phyloP scores from a whole-genome alignment of 2,329 filamentous ascomycete species.

The Fusarium sp. region DNA sequence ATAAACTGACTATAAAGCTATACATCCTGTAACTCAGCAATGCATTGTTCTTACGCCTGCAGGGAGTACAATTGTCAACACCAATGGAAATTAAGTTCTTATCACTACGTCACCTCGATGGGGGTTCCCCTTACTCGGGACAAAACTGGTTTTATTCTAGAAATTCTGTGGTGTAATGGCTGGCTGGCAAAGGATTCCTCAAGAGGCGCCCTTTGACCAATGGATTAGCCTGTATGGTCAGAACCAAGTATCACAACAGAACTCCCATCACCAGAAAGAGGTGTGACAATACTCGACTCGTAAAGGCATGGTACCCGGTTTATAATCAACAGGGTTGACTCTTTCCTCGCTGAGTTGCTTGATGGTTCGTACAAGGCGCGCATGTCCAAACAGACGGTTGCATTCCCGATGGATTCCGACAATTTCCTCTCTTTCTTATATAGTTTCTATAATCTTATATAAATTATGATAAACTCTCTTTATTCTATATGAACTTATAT shows the following conservation, averaged over 20 bases:
- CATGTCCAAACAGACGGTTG: not conserved
- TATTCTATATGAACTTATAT: too few relatives aligned
- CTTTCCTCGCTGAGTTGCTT: not conserved
- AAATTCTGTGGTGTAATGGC: not conserved
- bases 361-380: not conserved
- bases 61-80: too few relatives aligned
- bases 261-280: not conserved
- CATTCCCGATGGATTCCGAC: not conserved
- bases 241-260: not conserved
- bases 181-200: not conserved
- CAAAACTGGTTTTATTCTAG: slow-evolving; percentile 4
- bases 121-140: not conserved
- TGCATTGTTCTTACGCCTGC: too few relatives aligned
- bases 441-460: too few relatives aligned
- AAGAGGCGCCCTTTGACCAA: not conserved
- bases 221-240: not conserved
- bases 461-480: too few relatives aligned
- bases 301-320: not conserved
- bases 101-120: slow-evolving; percentile 5
- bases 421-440: too few relatives aligned
- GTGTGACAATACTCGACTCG: not conserved
- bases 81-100: not conserved
- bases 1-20: not conserved
- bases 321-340: not conserved
- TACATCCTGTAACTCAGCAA: too few relatives aligned